Base-by-base conservation (phyloP, 176 grass and related monocot species). In the Carex pumila region DNA sequence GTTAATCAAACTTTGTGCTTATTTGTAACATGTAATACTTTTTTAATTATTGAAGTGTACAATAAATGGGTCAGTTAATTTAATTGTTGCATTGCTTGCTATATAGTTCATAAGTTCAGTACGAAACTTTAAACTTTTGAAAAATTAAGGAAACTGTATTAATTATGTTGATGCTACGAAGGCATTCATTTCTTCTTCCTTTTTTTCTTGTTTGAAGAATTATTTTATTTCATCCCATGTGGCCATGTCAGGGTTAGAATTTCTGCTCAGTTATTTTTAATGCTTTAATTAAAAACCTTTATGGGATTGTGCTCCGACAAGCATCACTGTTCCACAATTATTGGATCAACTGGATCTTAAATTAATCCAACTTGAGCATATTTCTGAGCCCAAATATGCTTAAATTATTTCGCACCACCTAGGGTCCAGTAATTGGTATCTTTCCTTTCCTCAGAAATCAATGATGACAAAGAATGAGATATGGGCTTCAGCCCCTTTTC, bases 361-460 rank as follows among this genome's bases (percentile, higher is more conserved):
- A 56, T 50, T 50, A 50, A 50, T 77, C 52, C 12, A 32, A 56
- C 12, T 74, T 74, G 1, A 50, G 73, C 52, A 50, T 78, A 57
- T 18, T 78, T 78, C 73, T 56, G 73, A 78, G 73, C 50, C 52
- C 73, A 78, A 78, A 31, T 34, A 56, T 57, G 73, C 73, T 34
- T 57, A 57, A 3, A 57, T 34, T 78, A 17, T 71, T 11, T 6
- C 6, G 3, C 17, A 45, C 68, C 45, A 47, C 2, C 25, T 30
- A 30, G 10, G 62, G 62, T 68, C 31, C 30, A 36, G 8, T 71
- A 19, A 17, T 71, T n/a, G 37, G 36, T 8, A 11, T 71, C 37
- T 21, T 56, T 70, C 47, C 9, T 50, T 10, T 78, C 50, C 52
- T 57, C 29, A 0, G 47, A 32, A 78, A 34, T 57, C 7, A 78